Evolutionary conservation across 257 asterid species (phyloP).

Genomic region (Leptodermis oblonga): DNA sequence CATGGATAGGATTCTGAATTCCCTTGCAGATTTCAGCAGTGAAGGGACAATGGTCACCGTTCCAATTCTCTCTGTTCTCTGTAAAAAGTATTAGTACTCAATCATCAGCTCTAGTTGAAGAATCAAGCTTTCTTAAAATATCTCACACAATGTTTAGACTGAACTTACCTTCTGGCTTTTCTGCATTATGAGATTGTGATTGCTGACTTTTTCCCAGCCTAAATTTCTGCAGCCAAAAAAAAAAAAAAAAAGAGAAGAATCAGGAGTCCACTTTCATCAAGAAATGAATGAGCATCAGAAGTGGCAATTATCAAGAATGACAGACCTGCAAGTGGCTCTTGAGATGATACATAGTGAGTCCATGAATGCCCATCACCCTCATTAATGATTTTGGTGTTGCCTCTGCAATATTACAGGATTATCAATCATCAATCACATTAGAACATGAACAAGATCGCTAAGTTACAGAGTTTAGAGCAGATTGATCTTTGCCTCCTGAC

Average conservation of each 20-base stretch:
- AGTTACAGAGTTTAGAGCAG: too few species aligned
- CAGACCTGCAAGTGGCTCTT: conserved; percentile 90
- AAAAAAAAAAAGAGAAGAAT: too few species aligned
- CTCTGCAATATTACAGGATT: conserved; percentile 47
- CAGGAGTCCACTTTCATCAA: conserved; percentile 6
- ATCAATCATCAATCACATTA: neutral
- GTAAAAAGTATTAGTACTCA: conserved; percentile 24
- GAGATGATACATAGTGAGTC: conserved; percentile 88
- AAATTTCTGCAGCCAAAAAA: conserved; percentile 57
- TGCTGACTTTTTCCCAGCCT: conserved; percentile 73
- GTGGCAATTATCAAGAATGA: neutral
- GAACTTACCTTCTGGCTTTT: conserved; percentile 46
- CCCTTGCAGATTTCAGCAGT: conserved; percentile 37
- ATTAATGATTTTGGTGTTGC: conserved; percentile 95
- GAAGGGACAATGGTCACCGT: conserved; percentile 12
- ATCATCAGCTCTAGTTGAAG: conserved; percentile 6
- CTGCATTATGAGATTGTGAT: conserved; percentile 36
- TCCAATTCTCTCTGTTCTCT: conserved; percentile 45
- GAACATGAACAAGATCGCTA: neutral
- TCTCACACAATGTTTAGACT: conserved; percentile 1
- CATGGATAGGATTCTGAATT: conserved; percentile 47
- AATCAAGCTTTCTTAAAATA: neutral
- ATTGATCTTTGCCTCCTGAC: too few species aligned
- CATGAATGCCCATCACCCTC: conserved; percentile 87
- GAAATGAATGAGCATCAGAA: conserved; percentile 4